Base-by-base conservation (phyloP, 1,139 yeast genomes). In the Meyerozyma smithsonii region DNA sequence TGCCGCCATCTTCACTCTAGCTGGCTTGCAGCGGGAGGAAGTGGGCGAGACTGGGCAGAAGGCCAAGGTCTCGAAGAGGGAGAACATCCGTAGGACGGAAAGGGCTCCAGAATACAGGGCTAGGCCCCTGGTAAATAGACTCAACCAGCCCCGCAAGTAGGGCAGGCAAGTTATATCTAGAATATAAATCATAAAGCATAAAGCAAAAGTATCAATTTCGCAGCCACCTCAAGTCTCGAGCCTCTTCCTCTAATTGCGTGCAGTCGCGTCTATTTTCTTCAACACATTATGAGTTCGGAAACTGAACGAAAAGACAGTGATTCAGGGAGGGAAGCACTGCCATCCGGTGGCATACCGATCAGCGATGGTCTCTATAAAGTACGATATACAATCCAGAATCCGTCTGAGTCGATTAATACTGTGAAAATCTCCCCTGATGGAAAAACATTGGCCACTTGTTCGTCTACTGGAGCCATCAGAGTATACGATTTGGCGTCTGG, bases 391-490 rank as follows among this genome's bases (percentile, higher is more conserved):
- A 11, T 30, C 12, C 20, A 30, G 20, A 30, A 16, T 8, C 34
- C 34, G n/a, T 30, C 34, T 8, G 21, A 30, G 12, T 43, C 58
- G 19, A 43, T 56, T 35, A 77, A 81, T 2, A 58, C 73, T 12
- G 74, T 78, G 35, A 78, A 78, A 52, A 64, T 85, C 36, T 79
- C 89, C 15, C 90, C 92, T 4, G 72, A 84, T 58, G 87, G 86
- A 0, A 45, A 51, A 20, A 61, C 52, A 19, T 52, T 86, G n/a
- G 96, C 96, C 1, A 68, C 81, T 0, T 60, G 79, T 34, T 69
- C 68, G 0, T 56, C 72, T 1, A 61, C 54, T 34, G 61, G 66
- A 1, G 46, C 46, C 3, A 56, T 66, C 4, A 55, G 59, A 20
- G 46, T 66, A 1, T 62, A 59, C 41, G 38, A 51, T 15, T 37